These are phyloP conservation scores for Dryas drummondii DNA, from an alignment of 306 rosid species.

Conservation along the genomic window DNA sequence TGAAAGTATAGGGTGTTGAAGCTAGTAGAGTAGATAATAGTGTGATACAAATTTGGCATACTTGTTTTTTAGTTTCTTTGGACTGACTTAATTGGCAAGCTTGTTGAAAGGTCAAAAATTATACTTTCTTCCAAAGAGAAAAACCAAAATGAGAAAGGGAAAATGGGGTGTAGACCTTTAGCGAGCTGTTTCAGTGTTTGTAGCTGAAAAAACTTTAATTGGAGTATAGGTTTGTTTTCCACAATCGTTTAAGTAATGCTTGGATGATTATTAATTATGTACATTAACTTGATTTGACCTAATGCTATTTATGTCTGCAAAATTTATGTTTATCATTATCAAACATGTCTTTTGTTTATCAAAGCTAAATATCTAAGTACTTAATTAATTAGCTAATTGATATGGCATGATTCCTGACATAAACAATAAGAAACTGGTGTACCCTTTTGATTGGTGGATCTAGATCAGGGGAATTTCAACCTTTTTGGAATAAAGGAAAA, in stretches of 20 bases:
- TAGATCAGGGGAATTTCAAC: conserved; percentile 45
- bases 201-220: background rate
- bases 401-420: conserved; percentile 22
- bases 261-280: background rate
- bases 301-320: background rate
- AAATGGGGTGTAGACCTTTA: background rate
- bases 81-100: too few relatives aligned
- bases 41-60: background rate
- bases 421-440: conserved; percentile 10
- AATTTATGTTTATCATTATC: background rate
- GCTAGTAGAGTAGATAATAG: background rate
- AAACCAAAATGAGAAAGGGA: background rate
- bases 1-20: conserved; percentile 9
- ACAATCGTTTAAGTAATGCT: background rate
- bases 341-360: too few relatives aligned
- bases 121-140: background rate
- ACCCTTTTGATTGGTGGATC: conserved; percentile 56
- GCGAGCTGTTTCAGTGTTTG: background rate
- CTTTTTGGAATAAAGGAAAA: conserved; percentile 34
- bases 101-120: background rate
- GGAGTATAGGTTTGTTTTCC: too few relatives aligned
- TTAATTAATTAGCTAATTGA: background rate
- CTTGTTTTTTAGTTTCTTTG: too few relatives aligned
- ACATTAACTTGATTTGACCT: background rate
- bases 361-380: background rate